Evolutionary conservation across 1,139 yeast species (phyloP).

Genomic region (Petasospora fabianii): DNA sequence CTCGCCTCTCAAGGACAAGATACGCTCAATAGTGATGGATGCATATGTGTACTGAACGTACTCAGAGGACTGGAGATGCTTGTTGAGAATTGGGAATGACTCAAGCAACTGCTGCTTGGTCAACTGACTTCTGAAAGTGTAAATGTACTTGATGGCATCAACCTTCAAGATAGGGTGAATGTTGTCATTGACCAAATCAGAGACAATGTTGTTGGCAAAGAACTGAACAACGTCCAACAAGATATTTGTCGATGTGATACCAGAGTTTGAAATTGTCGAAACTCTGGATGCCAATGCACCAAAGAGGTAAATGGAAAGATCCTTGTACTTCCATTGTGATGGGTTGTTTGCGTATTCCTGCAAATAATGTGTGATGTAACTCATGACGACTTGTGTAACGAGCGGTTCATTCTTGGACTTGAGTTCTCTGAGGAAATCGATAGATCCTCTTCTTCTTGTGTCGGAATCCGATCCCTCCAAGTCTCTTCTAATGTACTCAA

Average conservation of each 20-base stretch:
- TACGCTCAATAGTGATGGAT: conserved; percentile 87
- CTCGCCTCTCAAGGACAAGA: conserved; percentile 69
- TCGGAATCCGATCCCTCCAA: conserved; percentile 94
- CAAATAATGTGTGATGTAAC: conserved; percentile 70
- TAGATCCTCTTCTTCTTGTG: conserved; percentile 86
- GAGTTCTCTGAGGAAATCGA: conserved; percentile 84
- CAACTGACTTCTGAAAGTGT: conserved; percentile 87
- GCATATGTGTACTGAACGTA: conserved; percentile 92
- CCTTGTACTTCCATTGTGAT: conserved; percentile 77
- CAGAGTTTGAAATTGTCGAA: conserved; percentile 65
- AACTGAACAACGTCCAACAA: conserved; percentile 84
- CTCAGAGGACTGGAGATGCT: conserved; percentile 56
- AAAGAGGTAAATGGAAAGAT: conserved; percentile 81
- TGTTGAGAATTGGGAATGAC: conserved; percentile 76
- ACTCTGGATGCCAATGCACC: conserved; percentile 92
- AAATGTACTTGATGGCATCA: conserved; percentile 89
- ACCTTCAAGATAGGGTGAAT: conserved; percentile 75
- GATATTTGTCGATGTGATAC: conserved; percentile 84
- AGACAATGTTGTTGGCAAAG: conserved; percentile 75
- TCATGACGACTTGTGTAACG: conserved; percentile 72
- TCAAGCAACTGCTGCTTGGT: conserved; percentile 79
- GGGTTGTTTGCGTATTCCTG: conserved; percentile 42
- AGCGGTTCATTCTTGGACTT: conserved; percentile 74
- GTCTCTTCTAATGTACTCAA: conserved; percentile 86
- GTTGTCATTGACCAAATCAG: conserved; percentile 57